Evolutionary conservation across 2,329 filamentous ascomycete genomes (phyloP).

Genomic region (Tolypocladium album): DNA sequence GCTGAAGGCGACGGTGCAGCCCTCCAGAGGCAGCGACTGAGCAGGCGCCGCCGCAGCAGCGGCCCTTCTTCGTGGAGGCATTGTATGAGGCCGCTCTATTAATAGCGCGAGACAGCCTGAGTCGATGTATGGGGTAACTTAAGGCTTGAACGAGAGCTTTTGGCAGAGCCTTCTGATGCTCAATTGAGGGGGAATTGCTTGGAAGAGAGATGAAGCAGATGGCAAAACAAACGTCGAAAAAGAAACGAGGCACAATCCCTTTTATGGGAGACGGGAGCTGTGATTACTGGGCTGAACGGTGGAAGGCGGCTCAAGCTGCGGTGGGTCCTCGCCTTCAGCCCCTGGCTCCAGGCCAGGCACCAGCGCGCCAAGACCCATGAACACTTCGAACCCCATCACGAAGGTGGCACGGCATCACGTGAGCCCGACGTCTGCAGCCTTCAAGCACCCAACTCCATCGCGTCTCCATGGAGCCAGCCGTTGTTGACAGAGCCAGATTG

Average conservation of each 20-base stretch:
- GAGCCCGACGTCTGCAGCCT: not conserved
- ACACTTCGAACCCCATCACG: not conserved
- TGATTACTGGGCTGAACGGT: not conserved
- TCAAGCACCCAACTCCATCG: not conserved
- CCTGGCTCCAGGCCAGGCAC: not conserved
- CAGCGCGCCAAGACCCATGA: not conserved
- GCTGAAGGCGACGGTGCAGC: slow-evolving; percentile 1
- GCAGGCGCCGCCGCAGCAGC: slow-evolving; percentile 3
- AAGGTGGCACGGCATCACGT: not conserved
- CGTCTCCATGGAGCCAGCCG: not conserved
- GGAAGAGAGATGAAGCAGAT: not conserved
- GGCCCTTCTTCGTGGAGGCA: not conserved
- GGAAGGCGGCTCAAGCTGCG: not conserved
- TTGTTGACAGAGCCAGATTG: too few species aligned
- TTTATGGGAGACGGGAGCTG: not conserved
- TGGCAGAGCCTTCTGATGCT: not conserved
- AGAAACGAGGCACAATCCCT: not conserved
- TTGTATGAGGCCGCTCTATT: not conserved
- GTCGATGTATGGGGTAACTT: not conserved
- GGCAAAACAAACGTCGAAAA: not conserved
- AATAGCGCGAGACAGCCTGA: not conserved
- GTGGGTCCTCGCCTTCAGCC: not conserved
- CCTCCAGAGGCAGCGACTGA: not conserved
- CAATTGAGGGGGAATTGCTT: not conserved
- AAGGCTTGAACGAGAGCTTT: not conserved